Base-by-base conservation (phyloP, 352 stramenopile species). In the Phytophthora cactorum region DNA sequence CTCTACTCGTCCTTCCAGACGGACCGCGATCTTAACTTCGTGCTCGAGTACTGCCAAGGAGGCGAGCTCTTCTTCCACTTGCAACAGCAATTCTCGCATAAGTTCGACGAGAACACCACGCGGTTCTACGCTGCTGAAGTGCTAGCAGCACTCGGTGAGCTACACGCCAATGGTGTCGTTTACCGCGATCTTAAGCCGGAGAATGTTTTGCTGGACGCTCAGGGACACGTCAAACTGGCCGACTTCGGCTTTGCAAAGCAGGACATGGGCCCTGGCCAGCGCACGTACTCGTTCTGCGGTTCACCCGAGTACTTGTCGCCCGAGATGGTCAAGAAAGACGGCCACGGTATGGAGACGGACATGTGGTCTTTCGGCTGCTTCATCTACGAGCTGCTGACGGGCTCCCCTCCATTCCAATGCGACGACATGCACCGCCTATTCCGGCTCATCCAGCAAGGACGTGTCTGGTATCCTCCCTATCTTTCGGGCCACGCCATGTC, bases 331-430 rank as follows among this genome's bases (percentile, higher is more conserved):
- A 67, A 69, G 51, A 88, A 89, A 32, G 46, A 81, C 34, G 87
- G 87, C 49, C 87, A 95, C 41, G 79, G 82, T 39, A 75, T 93
- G 29, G 78, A 89, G 61, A 95, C 87, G 5, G 87, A 95, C 72
- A 89, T 95, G 79, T 95, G 87, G 87, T 93, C 87, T 6, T 93
- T 93, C 53, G 87, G 87, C 63, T 95, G 87, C 82, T 93, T 95
- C 60, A 79, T 81, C 56, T 95, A 90, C 66, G 87, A 95, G 60
- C 72, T 95, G 22, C 70, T 92, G 11, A 91, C 86, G 10, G 87
- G 87, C 39, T 66, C 75, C 4, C 87, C 87, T 27, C 87, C 87
- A 31, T 95, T 95, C 65, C 82, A 91, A 66, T 78, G 78, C 66
- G 69, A 77, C 54, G 84, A 89, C 67, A 76, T 92, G 66, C 49